Evolutionary conservation across 179 eudicot genomes (phyloP).

Genomic region (Monotropa hypopitys): DNA sequence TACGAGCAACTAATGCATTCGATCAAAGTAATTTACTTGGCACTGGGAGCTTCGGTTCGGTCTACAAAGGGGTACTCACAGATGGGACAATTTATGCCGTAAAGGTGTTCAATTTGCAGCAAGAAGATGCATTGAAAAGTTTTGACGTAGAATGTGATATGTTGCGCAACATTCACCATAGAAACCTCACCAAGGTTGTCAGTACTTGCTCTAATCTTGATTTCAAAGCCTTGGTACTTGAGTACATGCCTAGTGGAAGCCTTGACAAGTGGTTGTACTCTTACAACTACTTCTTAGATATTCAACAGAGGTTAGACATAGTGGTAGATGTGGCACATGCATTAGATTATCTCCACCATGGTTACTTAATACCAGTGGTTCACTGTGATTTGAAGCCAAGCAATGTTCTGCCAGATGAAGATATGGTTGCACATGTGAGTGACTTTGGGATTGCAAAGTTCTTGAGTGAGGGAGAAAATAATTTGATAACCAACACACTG

Average conservation of each 20-base stretch:
- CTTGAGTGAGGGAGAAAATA: neutral
- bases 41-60: neutral
- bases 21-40: neutral
- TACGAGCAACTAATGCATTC: neutral
- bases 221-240: no score
- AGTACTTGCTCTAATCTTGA: no score
- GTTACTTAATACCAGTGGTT: constrained; percentile 1
- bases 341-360: constrained; percentile 13
- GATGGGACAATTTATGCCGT: neutral
- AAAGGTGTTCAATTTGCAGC: neutral
- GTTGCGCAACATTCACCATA: neutral
- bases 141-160: neutral
- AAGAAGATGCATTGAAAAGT: neutral
- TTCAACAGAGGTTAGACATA: neutral
- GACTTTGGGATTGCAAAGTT: constrained; percentile 12
- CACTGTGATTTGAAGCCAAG: constrained; percentile 12
- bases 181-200: no score
- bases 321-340: constrained; percentile 6
- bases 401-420: constrained; percentile 6
- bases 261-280: constrained; percentile 6
- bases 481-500: neutral
- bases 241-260: no score
- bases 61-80: neutral
- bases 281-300: neutral
- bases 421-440: constrained; percentile 5